A percentile compares a stretch with the other conserved stretches of the same genome.
phyloP scores from a whole-genome alignment of 306 rosid genomes.

The Albizia julibrissin region DNA sequence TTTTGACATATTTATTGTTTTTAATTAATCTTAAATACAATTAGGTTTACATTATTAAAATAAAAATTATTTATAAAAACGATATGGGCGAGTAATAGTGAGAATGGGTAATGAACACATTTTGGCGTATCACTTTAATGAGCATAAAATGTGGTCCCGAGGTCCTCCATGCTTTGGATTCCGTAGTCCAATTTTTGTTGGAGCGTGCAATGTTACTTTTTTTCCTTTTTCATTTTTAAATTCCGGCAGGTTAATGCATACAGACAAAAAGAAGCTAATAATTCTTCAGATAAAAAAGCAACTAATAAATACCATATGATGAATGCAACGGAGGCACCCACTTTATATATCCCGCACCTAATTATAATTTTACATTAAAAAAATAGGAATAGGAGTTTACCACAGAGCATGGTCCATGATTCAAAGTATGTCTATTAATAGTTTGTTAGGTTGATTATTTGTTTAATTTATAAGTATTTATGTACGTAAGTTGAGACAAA shows the following conservation, averaged over 20 bases:
- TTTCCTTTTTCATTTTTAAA: background rate
- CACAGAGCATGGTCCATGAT: background rate
- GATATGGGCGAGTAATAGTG: too few species aligned
- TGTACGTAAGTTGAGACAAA: too few species aligned
- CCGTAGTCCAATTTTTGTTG: background rate
- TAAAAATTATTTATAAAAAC: too few species aligned
- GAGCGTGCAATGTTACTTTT: background rate
- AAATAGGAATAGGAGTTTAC: background rate
- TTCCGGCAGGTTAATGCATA: background rate
- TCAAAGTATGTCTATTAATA: background rate
- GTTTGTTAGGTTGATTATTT: too few species aligned
- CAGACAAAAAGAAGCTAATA: conserved; percentile 19
- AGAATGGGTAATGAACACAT: too few species aligned
- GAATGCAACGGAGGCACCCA: background rate
- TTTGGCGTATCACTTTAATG: too few species aligned
- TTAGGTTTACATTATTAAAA: too few species aligned
- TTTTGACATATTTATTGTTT: too few species aligned
- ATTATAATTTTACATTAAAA: background rate
- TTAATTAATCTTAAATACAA: too few species aligned
- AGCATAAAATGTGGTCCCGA: too few species aligned
- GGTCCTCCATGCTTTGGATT: background rate
- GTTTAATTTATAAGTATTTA: too few species aligned
- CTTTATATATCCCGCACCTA: background rate
- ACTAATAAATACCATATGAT: background rate
- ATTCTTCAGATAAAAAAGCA: background rate